These are phyloP conservation scores for Puccinia triticina DNA, from an alignment of 1,284 basidiomycete species.

Conservation along the genomic window DNA sequence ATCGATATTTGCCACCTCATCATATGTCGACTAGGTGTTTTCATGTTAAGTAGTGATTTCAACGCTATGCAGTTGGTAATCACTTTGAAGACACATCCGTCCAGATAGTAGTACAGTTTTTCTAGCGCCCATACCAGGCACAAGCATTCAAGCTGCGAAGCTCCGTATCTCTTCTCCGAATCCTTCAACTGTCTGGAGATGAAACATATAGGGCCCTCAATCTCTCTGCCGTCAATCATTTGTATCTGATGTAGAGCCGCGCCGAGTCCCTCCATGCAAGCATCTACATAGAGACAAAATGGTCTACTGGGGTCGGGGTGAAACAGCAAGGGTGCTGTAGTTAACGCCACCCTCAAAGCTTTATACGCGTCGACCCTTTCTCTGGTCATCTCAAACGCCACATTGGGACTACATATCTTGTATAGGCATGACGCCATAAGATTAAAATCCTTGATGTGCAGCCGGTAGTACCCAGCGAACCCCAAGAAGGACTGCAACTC, in stretches of 20 bases:
- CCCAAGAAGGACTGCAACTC: neutral
- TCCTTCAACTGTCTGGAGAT: too few species aligned
- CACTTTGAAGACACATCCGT: too few species aligned
- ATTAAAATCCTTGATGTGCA: constrained; percentile 3
- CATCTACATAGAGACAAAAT: constrained; percentile 26
- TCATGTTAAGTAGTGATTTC: too few species aligned
- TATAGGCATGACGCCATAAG: too few species aligned
- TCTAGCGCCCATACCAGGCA: too few species aligned
- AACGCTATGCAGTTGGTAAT: too few species aligned
- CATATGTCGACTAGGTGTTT: too few species aligned
- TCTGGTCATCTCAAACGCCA: constrained; percentile 23
- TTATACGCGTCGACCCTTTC: constrained; percentile 21
- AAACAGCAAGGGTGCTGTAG: constrained; percentile 15
- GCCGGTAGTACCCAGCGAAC: neutral
- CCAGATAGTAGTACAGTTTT: too few species aligned
- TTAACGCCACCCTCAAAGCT: neutral
- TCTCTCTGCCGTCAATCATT: neutral
- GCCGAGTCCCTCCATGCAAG: constrained; percentile 1
- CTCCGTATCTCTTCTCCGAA: too few species aligned
- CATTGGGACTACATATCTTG: too few species aligned
- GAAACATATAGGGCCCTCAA: constrained; percentile 9
- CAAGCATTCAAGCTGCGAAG: too few species aligned
- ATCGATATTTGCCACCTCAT: too few species aligned
- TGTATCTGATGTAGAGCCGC: constrained; percentile 34
- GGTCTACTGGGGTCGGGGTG: neutral